phyloP scores from a whole-genome alignment of 169 alveolate species.

The Plasmodium adleri region DNA sequence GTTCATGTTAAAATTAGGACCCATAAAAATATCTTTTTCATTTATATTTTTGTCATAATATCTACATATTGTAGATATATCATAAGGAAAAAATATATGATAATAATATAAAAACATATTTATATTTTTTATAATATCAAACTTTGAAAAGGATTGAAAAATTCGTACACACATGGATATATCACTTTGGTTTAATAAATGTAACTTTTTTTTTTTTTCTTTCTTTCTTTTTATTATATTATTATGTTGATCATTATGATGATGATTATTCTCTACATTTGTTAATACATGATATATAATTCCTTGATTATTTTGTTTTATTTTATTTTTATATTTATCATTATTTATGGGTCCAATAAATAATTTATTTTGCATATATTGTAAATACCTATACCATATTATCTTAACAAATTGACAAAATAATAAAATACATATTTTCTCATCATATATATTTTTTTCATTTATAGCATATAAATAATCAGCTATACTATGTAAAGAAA shows the following conservation, averaged over 20 bases:
- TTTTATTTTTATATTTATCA: not conserved
- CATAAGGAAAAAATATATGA: slow-evolving; percentile 23
- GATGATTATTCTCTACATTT: not conserved
- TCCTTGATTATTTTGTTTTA: slow-evolving; percentile 18
- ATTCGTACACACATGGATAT: slow-evolving; percentile 35
- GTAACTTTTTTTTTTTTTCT: not conserved
- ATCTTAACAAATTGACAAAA: slow-evolving; percentile 31
- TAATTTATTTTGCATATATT: not conserved
- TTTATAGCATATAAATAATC: slow-evolving; percentile 42
- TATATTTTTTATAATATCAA: not conserved
- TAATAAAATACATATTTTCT: slow-evolving; percentile 29
- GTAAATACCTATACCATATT: not conserved
- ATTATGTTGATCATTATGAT: no score
- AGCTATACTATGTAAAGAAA: slow-evolving; percentile 53
- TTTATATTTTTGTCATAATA: not conserved
- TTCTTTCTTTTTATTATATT: no score
- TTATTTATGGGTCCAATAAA: not conserved
- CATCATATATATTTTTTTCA: slow-evolving; percentile 50
- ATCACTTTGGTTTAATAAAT: slow-evolving; percentile 35
- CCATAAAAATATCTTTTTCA: not conserved
- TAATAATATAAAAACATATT: not conserved
- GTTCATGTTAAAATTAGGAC: no score
- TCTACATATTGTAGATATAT: not conserved
- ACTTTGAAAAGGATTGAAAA: slow-evolving; percentile 49
- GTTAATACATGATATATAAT: not conserved